Conservation (phyloP, 192 early-diverging fungal genomes). For the Coemansia sp. region DNA sequence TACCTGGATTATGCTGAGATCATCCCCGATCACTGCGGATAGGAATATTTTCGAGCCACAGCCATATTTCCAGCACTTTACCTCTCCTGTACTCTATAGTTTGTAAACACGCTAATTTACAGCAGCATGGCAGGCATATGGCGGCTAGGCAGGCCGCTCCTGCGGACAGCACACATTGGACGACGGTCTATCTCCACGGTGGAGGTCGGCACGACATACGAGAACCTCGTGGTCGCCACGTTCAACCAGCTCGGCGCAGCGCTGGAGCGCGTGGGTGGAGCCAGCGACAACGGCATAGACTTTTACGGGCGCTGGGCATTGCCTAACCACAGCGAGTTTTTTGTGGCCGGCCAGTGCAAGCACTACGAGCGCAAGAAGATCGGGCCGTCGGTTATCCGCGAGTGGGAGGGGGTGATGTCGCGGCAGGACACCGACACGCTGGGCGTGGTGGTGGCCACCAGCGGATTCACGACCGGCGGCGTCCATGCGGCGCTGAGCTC, state of each 20-base stretch:
- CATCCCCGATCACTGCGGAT: not conserved
- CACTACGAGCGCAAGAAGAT: conserved; percentile 44
- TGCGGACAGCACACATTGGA: not conserved
- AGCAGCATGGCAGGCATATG: too few species aligned
- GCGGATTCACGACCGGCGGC: conserved; percentile 34
- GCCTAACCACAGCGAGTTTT: conserved; percentile 23
- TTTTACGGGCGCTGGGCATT: conserved; percentile 32
- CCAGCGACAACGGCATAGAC: conserved; percentile 38
- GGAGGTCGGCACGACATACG: conserved; percentile 34
- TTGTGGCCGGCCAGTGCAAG: conserved; percentile 44
- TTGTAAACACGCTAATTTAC: too few species aligned
- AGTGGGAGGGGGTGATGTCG: conserved; percentile 50
- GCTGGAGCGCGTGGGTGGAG: conserved; percentile 36
- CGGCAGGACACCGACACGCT: conserved; percentile 34
- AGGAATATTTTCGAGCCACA: too few species aligned
- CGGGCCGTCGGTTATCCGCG: conserved; percentile 40
- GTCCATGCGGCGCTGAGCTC: conserved; percentile 33
- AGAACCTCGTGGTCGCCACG: conserved; percentile 14
- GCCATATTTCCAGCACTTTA: too few species aligned
- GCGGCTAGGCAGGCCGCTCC: not conserved
- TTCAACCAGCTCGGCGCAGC: conserved; percentile 29
- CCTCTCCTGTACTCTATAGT: too few species aligned
- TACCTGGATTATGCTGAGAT: too few species aligned
- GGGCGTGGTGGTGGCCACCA: conserved; percentile 29
- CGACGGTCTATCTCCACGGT: conserved; percentile 20